Evolutionary conservation across 805 yeast species (phyloP).

Genomic region (Metschnikowia borealis): DNA sequence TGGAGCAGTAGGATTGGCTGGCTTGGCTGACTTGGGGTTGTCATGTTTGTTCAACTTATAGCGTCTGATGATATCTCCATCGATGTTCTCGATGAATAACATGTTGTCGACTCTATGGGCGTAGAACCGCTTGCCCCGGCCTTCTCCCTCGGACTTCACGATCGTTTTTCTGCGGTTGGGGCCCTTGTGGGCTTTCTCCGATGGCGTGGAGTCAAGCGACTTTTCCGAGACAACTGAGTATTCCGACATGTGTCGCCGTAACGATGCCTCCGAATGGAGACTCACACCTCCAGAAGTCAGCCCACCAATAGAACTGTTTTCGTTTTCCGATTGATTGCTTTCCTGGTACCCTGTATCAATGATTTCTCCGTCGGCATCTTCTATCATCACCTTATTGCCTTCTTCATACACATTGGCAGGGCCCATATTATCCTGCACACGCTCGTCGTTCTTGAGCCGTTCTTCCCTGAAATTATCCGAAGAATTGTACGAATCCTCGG

Average conservation of each 20-base stretch:
- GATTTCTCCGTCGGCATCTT: slow-evolving; percentile 81
- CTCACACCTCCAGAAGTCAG: slow-evolving; percentile 16
- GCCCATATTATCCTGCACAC: slow-evolving; percentile 4
- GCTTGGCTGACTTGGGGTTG: slow-evolving; percentile 5
- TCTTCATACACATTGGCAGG: slow-evolving; percentile 52
- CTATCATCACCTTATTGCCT: slow-evolving; percentile 67
- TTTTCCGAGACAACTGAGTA: slow-evolving; percentile 27
- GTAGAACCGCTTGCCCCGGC: slow-evolving; percentile 26
- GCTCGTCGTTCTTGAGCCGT: not conserved
- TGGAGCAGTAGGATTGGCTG: slow-evolving; percentile 6
- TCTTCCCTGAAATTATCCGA: not conserved
- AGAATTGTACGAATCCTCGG: slow-evolving; percentile 3
- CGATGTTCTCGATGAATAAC: slow-evolving; percentile 81
- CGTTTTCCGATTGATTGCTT: slow-evolving; percentile 1
- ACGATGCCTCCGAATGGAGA: slow-evolving; percentile 39
- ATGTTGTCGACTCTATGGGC: slow-evolving; percentile 80
- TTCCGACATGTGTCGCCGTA: slow-evolving; percentile 33
- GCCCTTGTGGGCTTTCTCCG: not conserved
- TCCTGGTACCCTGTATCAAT: slow-evolving; percentile 47
- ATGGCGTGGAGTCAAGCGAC: slow-evolving; percentile 2
- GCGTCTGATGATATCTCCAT: slow-evolving; percentile 86
- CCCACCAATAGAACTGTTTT: not conserved
- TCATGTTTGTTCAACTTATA: slow-evolving; percentile 64
- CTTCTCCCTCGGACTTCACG: slow-evolving; percentile 35
- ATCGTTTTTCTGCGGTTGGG: slow-evolving; percentile 20